Evolutionary conservation across 1,139 yeast species (phyloP).

Genomic region (Suhomyces yuchorum): DNA sequence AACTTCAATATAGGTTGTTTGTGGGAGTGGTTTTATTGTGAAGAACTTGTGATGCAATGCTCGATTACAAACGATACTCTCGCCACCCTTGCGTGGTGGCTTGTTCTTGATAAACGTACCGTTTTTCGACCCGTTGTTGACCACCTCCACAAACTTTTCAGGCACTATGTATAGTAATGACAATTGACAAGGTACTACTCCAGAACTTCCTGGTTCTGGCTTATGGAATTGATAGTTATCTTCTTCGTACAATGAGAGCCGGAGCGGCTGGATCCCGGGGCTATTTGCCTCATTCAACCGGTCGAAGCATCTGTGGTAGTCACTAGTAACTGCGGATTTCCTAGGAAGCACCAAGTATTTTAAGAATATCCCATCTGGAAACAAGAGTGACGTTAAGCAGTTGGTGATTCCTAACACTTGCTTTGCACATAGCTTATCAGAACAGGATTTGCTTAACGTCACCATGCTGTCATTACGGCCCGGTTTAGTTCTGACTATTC

Average conservation of each 20-base stretch:
- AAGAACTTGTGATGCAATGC: conserved; percentile 24
- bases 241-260: conserved; percentile 24
- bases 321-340: conserved; percentile 28
- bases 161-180: conserved; percentile 38
- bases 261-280: conserved; percentile 18
- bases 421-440: conserved; percentile 72
- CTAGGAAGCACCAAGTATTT: conserved; percentile 57
- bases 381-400: conserved; percentile 46
- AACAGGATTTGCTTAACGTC: conserved; percentile 80
- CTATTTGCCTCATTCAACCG: conserved; percentile 5
- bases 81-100: conserved; percentile 50
- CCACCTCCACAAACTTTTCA: conserved; percentile 36
- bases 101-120: conserved; percentile 50
- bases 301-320: conserved; percentile 56
- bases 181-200: conserved; percentile 36
- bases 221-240: conserved; percentile 34
- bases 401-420: conserved; percentile 66
- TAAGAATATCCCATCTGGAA: conserved; percentile 49
- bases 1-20: conserved; percentile 27
- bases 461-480: conserved; percentile 77
- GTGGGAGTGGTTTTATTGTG: conserved; percentile 13
- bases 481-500: conserved; percentile 85
- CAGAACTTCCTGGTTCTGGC: conserved; percentile 15
- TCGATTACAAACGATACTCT: conserved; percentile 41
- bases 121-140: conserved; percentile 56